phyloP scores from a whole-genome alignment of 495 filamentous ascomycete species.

The Trichoderma virens region DNA sequence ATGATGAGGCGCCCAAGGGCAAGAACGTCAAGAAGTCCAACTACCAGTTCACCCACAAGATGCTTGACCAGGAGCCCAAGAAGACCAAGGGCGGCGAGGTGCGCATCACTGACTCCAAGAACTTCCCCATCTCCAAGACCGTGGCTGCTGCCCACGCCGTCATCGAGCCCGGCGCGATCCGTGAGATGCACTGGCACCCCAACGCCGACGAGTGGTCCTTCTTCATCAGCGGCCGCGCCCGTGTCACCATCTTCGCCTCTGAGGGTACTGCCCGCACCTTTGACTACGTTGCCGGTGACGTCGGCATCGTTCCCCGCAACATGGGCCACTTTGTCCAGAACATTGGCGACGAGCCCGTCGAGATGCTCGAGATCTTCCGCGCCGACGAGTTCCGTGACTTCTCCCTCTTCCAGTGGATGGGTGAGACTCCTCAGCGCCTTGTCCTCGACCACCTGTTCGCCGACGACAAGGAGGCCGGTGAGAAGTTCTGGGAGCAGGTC shows the following conservation, averaged over 20 bases:
- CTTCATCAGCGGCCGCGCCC: conserved; percentile 42
- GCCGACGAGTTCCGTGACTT: conserved; percentile 55
- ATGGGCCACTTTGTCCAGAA: conserved; percentile 60
- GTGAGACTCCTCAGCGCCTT: conserved; percentile 53
- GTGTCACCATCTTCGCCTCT: conserved; percentile 44
- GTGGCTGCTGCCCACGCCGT: conserved; percentile 54
- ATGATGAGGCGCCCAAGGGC: conserved; percentile 35
- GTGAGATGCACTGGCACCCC: conserved; percentile 56
- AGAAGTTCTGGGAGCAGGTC: conserved; percentile 49
- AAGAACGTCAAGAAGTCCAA: conserved; percentile 50
- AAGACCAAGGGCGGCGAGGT: conserved; percentile 49
- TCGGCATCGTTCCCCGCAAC: conserved; percentile 53
- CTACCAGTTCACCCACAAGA: conserved; percentile 52
- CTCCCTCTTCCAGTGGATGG: conserved; percentile 62
- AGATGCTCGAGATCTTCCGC: conserved; percentile 53
- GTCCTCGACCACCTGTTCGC: conserved; percentile 56
- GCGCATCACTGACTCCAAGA: conserved; percentile 56
- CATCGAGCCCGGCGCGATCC: conserved; percentile 49
- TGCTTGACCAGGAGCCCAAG: conserved; percentile 50
- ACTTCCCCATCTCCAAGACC: conserved; percentile 57
- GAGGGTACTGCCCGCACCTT: conserved; percentile 41
- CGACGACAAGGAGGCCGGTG: conserved; percentile 42
- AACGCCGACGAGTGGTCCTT: conserved; percentile 52
- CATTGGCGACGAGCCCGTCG: conserved; percentile 50
- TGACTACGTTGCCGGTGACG: conserved; percentile 45